Evolutionary conservation across 176 grass and related monocot genomes (phyloP).

Genomic region (Oryza meyeriana): DNA sequence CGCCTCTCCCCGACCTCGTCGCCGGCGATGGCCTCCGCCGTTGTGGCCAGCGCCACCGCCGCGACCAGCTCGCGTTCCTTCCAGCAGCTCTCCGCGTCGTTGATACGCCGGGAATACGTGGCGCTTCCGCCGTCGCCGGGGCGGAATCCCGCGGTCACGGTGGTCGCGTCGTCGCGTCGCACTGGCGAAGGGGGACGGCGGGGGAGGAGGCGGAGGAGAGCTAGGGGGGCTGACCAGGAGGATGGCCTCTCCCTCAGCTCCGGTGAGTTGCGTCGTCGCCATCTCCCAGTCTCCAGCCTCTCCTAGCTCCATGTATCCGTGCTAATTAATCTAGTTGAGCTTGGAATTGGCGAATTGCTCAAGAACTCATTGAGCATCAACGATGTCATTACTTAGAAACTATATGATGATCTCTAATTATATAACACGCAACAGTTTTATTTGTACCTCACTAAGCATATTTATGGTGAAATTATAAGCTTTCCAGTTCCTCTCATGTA

Average conservation of each 20-base stretch:
- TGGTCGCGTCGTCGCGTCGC: slow-evolving; percentile 41
- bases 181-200: not conserved
- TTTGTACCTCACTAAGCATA: not conserved
- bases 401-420: not conserved
- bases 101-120: not conserved
- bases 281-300: not conserved
- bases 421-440: not conserved
- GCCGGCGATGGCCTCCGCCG: slow-evolving; percentile 39
- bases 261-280: slow-evolving; percentile 26
- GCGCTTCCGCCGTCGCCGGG: not conserved
- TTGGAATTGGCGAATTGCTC: not conserved
- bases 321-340: not conserved
- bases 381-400: not conserved
- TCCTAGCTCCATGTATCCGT: not conserved
- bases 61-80: slow-evolving; percentile 4
- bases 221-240: slow-evolving; percentile 38
- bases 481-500: slow-evolving; percentile 11
- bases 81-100: not conserved
- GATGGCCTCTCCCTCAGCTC: slow-evolving; percentile 40
- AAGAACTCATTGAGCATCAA: not conserved
- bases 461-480: not conserved
- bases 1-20: slow-evolving; percentile 20
- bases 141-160: slow-evolving; percentile 32
- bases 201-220: slow-evolving; percentile 1
- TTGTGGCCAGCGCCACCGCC: slow-evolving; percentile 12